A percentile compares a stretch with the other conserved stretches of the same genome.
Conservation (phyloP, 106 monocot species). For the Dendrobium chrysotoxum region DNA sequence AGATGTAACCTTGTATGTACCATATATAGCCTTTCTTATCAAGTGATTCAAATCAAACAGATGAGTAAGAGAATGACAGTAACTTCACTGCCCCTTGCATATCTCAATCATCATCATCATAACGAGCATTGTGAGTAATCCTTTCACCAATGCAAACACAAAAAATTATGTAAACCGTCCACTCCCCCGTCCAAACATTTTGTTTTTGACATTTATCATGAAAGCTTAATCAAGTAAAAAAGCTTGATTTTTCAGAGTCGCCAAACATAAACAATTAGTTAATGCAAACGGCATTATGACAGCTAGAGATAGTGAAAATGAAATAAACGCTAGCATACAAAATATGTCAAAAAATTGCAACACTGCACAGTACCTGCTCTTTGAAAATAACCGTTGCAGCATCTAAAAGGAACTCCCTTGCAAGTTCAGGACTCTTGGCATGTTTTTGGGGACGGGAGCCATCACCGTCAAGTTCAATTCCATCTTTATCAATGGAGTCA, state of each 20-base stretch:
- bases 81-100: no score
- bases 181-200: not conserved
- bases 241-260: not conserved
- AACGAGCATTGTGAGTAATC: not conserved
- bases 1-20: no score
- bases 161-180: not conserved
- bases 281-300: no score
- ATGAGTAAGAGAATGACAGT: no score
- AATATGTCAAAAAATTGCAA: no score
- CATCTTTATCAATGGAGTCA: conserved; percentile 85
- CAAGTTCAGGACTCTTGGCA: conserved; percentile 99
- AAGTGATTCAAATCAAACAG: no score
- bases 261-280: no score
- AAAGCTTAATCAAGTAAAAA: not conserved
- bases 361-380: conserved; percentile 63
- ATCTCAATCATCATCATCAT: no score
- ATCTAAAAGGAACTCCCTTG: conserved; percentile 95
- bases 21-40: no score
- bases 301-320: no score
- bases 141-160: not conserved
- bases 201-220: not conserved
- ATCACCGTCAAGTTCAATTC: conserved; percentile 73
- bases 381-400: conserved; percentile 97
- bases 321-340: no score
- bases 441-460: conserved; percentile 87